phyloP scores from a whole-genome alignment of 2,329 filamentous ascomycete species.

The Conoideocrella luteorostrata region DNA sequence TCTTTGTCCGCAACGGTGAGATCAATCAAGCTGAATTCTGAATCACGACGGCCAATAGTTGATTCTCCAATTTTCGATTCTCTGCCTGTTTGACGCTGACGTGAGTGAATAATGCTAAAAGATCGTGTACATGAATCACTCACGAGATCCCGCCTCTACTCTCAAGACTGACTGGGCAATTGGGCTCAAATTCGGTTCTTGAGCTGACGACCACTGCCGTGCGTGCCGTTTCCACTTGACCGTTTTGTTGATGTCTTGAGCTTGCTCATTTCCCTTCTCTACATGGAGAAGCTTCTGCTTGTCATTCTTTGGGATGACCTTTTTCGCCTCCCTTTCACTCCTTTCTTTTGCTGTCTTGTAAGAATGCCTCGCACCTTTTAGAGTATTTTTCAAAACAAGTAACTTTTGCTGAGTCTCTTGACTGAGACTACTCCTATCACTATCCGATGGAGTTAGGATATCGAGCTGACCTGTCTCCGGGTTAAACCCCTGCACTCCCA shows the following conservation, averaged over 20 bases:
- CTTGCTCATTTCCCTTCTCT: constrained; percentile 31
- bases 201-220: constrained; percentile 45
- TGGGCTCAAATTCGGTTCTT: constrained; percentile 42
- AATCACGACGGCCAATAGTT: neutral
- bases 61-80: neutral
- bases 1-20: neutral
- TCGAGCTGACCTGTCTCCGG: constrained; percentile 49
- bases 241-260: constrained; percentile 23
- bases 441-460: constrained; percentile 42
- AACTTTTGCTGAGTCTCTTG: constrained; percentile 26
- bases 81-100: neutral
- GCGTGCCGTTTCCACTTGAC: constrained; percentile 39
- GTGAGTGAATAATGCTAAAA: no score
- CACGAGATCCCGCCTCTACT: constrained; percentile 19
- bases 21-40: constrained; percentile 3
- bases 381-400: constrained; percentile 23
- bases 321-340: constrained; percentile 38
- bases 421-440: constrained; percentile 32
- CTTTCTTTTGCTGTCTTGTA: constrained; percentile 36
- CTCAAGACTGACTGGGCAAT: constrained; percentile 37
- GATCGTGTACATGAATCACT: constrained; percentile 6
- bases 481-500: constrained; percentile 53
- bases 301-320: constrained; percentile 22
- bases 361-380: constrained; percentile 27
- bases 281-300: constrained; percentile 37